Evolutionary conservation across 148 eudicot genomes (phyloP).

Genomic region (Amaranthus cruentus): DNA sequence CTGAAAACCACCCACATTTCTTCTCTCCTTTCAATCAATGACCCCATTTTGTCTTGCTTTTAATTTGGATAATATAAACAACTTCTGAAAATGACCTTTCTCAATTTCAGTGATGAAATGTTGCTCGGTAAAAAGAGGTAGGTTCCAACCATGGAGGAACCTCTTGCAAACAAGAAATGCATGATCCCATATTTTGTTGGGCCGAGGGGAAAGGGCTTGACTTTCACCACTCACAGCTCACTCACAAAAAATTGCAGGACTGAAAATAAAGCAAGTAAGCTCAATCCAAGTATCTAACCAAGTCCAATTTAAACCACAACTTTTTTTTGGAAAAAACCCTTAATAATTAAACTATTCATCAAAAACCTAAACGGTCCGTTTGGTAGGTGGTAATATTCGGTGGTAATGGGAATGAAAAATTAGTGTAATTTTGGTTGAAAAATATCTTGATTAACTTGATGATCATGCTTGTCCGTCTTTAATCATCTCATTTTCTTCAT

Average conservation of each 20-base stretch:
- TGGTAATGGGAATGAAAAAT: too few species aligned
- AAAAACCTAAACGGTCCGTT: too few species aligned
- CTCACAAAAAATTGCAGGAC: too few species aligned
- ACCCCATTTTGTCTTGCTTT: neutral
- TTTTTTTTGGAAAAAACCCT: neutral
- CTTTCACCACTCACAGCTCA: too few species aligned
- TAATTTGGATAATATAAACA: neutral
- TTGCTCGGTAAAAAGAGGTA: neutral
- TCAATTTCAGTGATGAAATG: neutral
- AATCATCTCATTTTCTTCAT: neutral
- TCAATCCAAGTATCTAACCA: neutral
- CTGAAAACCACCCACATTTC: neutral
- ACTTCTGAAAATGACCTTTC: neutral
- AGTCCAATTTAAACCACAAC: neutral
- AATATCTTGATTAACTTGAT: neutral
- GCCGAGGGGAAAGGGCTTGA: neutral
- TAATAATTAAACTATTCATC: neutral
- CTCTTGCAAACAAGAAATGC: neutral
- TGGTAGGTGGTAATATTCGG: neutral
- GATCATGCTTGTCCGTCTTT: neutral
- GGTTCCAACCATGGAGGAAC: neutral
- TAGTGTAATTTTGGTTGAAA: neutral
- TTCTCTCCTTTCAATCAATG: neutral
- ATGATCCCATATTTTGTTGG: neutral
- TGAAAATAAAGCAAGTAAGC: neutral